Conservation (phyloP, 164 flowering plant genomes). For the Annona squamosa region DNA sequence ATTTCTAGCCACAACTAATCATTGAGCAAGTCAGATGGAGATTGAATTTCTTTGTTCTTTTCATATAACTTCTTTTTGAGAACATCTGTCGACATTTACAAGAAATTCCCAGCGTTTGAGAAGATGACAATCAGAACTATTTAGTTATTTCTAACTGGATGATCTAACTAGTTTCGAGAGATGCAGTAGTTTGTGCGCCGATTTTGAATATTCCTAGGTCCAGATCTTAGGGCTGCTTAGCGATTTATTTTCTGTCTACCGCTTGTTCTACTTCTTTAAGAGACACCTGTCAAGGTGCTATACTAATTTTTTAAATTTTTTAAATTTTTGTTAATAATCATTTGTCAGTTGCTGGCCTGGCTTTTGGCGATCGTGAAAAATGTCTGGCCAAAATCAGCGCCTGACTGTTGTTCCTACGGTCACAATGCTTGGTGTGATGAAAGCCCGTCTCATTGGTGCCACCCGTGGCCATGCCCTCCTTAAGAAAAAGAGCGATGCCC, state of each 20-base stretch:
- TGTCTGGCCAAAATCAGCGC: slow-evolving; percentile 88
- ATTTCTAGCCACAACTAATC: neutral
- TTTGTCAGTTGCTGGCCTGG: neutral
- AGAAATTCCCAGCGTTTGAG: neutral
- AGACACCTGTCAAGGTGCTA: neutral
- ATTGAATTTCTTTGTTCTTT: neutral
- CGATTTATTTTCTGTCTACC: too few relatives aligned
- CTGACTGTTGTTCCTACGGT: slow-evolving; percentile 93
- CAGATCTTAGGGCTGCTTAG: neutral
- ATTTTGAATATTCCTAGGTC: neutral
- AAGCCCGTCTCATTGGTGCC: slow-evolving; percentile 91
- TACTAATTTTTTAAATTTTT: neutral
- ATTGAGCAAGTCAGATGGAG: neutral
- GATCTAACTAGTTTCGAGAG: neutral
- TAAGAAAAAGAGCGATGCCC: slow-evolving; percentile 95
- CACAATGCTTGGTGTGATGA: slow-evolving; percentile 79
- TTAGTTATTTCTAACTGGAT: neutral
- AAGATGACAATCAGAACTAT: neutral
- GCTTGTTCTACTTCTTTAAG: neutral
- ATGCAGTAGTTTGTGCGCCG: too few relatives aligned
- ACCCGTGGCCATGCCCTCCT: slow-evolving; percentile 95
- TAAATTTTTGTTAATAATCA: too few relatives aligned
- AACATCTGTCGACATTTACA: neutral
- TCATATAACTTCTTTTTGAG: neutral
- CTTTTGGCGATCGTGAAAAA: slow-evolving; percentile 15